These are phyloP conservation scores for Stemphylium beticola DNA, from an alignment of 2,329 filamentous ascomycete species.

Conservation along the genomic window DNA sequence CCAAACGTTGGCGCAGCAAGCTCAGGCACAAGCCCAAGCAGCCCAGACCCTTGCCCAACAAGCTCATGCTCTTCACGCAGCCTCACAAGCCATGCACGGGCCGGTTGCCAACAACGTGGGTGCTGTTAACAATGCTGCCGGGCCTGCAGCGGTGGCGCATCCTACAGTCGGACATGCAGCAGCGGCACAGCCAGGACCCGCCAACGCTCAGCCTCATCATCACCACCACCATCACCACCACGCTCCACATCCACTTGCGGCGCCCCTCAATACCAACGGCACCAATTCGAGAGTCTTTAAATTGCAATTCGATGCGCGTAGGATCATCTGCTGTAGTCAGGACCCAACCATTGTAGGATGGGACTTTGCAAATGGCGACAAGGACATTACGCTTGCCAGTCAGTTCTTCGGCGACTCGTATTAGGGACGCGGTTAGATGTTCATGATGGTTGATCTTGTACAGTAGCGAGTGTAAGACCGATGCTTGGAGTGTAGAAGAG, in stretches of 20 bases:
- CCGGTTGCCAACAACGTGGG: constrained; percentile 20
- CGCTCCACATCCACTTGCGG: constrained; percentile 35
- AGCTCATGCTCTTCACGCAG: constrained; percentile 44
- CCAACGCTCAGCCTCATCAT: constrained; percentile 19
- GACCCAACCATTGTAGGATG: constrained; percentile 91
- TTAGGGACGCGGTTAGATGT: neutral
- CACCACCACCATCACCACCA: constrained; percentile 41
- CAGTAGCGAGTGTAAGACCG: too few species aligned
- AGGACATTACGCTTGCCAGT: constrained; percentile 77
- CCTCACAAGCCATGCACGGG: constrained; percentile 37
- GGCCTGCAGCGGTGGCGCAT: constrained; percentile 12
- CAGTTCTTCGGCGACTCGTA: constrained; percentile 71
- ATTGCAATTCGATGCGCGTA: constrained; percentile 89
- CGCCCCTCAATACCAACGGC: constrained; percentile 38
- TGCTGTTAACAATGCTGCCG: constrained; percentile 1
- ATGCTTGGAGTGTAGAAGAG: too few species aligned
- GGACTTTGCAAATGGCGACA: constrained; percentile 92
- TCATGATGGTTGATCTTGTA: too few species aligned
- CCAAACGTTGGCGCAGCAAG: constrained; percentile 44
- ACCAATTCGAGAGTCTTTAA: constrained; percentile 81
- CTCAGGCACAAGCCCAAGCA: constrained; percentile 46
- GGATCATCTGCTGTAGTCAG: constrained; percentile 94
- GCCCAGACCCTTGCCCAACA: constrained; percentile 44
- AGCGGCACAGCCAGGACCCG: constrained; percentile 23
- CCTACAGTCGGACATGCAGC: constrained; percentile 12